Percentiles rank a stretch among this genome's conserved stretches.
Evolutionary conservation across 208 protist genomes (phyloP).

Genomic region (Naegleria gruberi): DNA sequence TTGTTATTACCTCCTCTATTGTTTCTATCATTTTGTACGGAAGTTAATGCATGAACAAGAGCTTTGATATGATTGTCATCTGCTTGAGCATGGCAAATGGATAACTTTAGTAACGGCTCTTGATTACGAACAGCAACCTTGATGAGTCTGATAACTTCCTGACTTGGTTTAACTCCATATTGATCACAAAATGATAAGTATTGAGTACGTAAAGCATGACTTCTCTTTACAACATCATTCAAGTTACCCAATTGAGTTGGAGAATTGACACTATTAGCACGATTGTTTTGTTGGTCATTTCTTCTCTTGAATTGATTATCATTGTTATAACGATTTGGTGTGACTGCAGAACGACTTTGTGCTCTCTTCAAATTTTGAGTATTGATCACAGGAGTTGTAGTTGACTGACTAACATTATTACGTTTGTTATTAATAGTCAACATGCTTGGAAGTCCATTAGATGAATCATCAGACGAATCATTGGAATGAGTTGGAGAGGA

Average conservation of each 20-base stretch:
- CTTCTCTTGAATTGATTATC: background rate
- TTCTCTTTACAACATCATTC: background rate
- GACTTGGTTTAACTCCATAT: background rate
- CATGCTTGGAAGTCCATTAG: background rate
- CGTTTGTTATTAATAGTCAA: background rate
- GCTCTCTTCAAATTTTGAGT: background rate
- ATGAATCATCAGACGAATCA: background rate
- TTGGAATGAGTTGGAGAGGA: background rate
- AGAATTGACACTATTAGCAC: background rate
- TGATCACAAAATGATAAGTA: background rate
- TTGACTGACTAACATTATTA: background rate
- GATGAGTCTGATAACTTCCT: background rate
- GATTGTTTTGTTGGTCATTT: background rate
- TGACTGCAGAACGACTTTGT: background rate
- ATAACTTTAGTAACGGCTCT: background rate
- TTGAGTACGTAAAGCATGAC: background rate
- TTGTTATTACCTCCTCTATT: background rate
- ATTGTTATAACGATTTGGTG: background rate
- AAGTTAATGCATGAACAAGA: background rate
- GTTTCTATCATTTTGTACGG: background rate
- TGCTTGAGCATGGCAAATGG: background rate
- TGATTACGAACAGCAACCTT: background rate
- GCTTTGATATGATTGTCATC: constrained; percentile 9
- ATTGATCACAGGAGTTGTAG: background rate
- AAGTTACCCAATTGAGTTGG: background rate